phyloP scores from a whole-genome alignment of 192 early-diverging fungal species.

The Umbelopsis isabellina region DNA sequence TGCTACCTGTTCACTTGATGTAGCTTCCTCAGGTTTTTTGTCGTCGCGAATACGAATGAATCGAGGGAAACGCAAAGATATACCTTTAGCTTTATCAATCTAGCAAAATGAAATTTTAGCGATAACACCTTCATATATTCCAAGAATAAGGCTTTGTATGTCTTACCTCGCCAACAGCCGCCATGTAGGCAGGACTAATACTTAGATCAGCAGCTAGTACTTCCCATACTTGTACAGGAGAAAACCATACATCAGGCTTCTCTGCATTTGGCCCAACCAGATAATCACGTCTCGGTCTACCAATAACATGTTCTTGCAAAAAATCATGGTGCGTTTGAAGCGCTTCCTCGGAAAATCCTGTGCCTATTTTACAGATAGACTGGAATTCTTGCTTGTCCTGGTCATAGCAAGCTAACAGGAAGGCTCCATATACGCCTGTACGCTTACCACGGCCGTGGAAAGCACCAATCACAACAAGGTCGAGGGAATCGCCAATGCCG shows the following conservation, averaged over 20 bases:
- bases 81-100: slow-evolving; percentile 83
- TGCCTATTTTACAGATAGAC: slow-evolving; percentile 98
- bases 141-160: neutral
- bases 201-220: slow-evolving; percentile 96
- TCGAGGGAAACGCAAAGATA: slow-evolving; percentile 96
- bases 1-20: slow-evolving; percentile 80
- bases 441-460: slow-evolving; percentile 94
- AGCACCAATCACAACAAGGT: slow-evolving; percentile 96
- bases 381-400: slow-evolving; percentile 94
- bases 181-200: slow-evolving; percentile 93
- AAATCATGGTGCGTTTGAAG: slow-evolving; percentile 72
- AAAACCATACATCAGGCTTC: slow-evolving; percentile 97
- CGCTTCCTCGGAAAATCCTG: slow-evolving; percentile 93
- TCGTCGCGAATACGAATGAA: slow-evolving; percentile 96
- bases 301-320: slow-evolving; percentile 77
- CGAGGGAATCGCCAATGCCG: slow-evolving; percentile 94
- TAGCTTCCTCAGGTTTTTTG: slow-evolving; percentile 92
- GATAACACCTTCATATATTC: too few relatives aligned
- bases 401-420: slow-evolving; percentile 96
- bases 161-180: slow-evolving; percentile 80
- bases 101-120: slow-evolving; percentile 21
- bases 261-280: slow-evolving; percentile 70
- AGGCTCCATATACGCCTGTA: slow-evolving; percentile 94
- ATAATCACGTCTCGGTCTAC: slow-evolving; percentile 82
- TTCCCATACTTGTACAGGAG: slow-evolving; percentile 92